Evolutionary conservation across 495 filamentous ascomycete genomes (phyloP).

Genomic region (Hyaloscypha finlandica): DNA sequence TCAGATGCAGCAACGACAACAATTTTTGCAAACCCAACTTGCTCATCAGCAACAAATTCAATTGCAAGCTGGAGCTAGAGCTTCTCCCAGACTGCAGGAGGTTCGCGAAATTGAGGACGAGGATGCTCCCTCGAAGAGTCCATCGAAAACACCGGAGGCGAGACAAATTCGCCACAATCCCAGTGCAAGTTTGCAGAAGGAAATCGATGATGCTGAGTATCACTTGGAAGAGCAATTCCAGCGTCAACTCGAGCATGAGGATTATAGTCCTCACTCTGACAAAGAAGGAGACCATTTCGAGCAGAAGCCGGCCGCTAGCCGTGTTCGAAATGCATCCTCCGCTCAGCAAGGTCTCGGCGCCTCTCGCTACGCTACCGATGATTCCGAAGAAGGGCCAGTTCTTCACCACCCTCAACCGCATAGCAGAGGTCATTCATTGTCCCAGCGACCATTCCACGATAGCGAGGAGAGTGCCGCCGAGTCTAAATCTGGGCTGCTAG

Average conservation of each 20-base stretch:
- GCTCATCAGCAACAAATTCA: conserved; percentile 54
- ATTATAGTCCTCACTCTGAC: conserved; percentile 57
- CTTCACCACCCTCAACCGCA: conserved; percentile 64
- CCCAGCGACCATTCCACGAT: conserved; percentile 51
- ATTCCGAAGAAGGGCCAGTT: conserved; percentile 43
- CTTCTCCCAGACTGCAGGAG: conserved; percentile 58
- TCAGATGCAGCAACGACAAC: conserved; percentile 57
- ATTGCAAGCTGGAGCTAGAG: conserved; percentile 49
- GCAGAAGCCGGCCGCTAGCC: conserved; percentile 30
- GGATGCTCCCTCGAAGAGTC: conserved; percentile 45
- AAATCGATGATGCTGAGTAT: conserved; percentile 84
- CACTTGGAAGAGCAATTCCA: conserved; percentile 75
- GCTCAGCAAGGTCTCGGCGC: conserved; percentile 41
- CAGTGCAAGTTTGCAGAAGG: conserved; percentile 62
- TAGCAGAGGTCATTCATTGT: conserved; percentile 57
- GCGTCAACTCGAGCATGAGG: conserved; percentile 68
- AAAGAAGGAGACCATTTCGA: conserved; percentile 32
- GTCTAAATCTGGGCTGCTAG: conserved; percentile 21
- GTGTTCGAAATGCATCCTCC: conserved; percentile 38
- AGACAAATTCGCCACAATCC: conserved; percentile 31
- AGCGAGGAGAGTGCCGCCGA: conserved; percentile 32
- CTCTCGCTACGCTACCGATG: conserved; percentile 41
- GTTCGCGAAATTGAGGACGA: conserved; percentile 56
- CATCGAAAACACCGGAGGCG: conserved; percentile 50
- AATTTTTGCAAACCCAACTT: conserved; percentile 59